Evolutionary conservation across 441 rosid genomes (phyloP), one percentile per base, ranked within the genome.

Genomic region (Mallotus repandus): DNA sequence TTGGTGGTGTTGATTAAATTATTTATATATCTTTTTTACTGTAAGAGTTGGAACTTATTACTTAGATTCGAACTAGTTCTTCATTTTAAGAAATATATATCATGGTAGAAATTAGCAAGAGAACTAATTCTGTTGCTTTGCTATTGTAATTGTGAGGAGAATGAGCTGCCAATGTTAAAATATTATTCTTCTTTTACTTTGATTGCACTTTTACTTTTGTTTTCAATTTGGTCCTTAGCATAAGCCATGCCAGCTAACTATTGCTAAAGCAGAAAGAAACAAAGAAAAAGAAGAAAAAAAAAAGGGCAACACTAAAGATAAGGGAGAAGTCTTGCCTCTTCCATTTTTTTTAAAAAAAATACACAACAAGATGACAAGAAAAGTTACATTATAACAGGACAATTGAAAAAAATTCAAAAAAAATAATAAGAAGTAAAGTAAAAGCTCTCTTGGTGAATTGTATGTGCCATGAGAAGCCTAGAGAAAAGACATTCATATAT

Each of bases 301-400:
- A 25, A 25, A 25, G 2, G 2, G 2, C 1, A 2, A n/a, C n/a
- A n/a, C n/a, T n/a, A n/a, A n/a, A n/a, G 15, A 18, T 11, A 53
- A 18, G 32, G 18, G 48, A 63, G 46, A 3, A 62, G 48, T 25
- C 14, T 25, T 52, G 56, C 43, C 46, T 3, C 71, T 68, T 53
- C 35, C 46, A 53, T 50, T 68, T 68, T 11, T 25, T 25, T 25
- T n/a, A n/a, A 25, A 25, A 53, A 68, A 68, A 68, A 18, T 38
- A 54, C 71, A 16, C 71, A 25, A 52, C 70, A 25, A 22, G 11
- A 35, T 66, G 43, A 66, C 55, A 50, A 3, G 58, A 9, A 67
- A 67, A 25, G 57, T 67, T 52, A 22, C 45, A 25, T 21, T 58
- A 46, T 25, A 25, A 25, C 29, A 25, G 29, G 29, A 25, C n/a